A percentile compares a stretch with the other conserved stretches of the same genome.
phyloP scores from a whole-genome alignment of 805 yeast species.

The Zygoascus flipseniorum region DNA sequence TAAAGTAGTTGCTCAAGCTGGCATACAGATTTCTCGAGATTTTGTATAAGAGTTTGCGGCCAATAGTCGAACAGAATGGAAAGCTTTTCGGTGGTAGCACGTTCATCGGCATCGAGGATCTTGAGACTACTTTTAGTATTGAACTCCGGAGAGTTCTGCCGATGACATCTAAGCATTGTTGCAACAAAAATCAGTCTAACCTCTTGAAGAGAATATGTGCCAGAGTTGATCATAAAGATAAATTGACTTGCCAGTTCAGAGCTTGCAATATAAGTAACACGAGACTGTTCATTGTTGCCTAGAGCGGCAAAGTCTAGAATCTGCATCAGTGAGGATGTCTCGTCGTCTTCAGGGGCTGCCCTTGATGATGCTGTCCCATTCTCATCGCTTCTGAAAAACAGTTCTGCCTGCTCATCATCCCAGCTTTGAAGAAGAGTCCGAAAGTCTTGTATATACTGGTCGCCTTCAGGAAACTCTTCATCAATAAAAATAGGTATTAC shows the following conservation, averaged over 20 bases:
- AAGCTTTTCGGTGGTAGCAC: slow-evolving; percentile 18
- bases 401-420: slow-evolving; percentile 27
- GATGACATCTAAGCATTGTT: slow-evolving; percentile 6
- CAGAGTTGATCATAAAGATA: slow-evolving; percentile 23
- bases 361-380: background rate
- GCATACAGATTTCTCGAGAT: slow-evolving; percentile 27
- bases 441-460: slow-evolving; percentile 24
- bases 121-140: background rate
- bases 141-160: background rate
- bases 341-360: slow-evolving; percentile 2
- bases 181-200: slow-evolving; percentile 29
- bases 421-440: slow-evolving; percentile 30
- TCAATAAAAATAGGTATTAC: slow-evolving; percentile 14
- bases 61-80: slow-evolving; percentile 29
- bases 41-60: slow-evolving; percentile 30
- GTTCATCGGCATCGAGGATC: slow-evolving; percentile 1
- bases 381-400: slow-evolving; percentile 13
- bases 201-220: slow-evolving; percentile 31
- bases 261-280: slow-evolving; percentile 7
- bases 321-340: slow-evolving; percentile 23
- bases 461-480: slow-evolving; percentile 10
- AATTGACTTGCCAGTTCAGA: slow-evolving; percentile 20
- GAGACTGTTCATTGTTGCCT: slow-evolving; percentile 13
- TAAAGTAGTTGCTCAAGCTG: slow-evolving; percentile 18
- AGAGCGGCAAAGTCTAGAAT: slow-evolving; percentile 24